A percentile compares a stretch with the other conserved stretches of the same genome.
Conservation (phyloP, 495 filamentous ascomycete species). For the Umbilicaria muhlenbergii region DNA sequence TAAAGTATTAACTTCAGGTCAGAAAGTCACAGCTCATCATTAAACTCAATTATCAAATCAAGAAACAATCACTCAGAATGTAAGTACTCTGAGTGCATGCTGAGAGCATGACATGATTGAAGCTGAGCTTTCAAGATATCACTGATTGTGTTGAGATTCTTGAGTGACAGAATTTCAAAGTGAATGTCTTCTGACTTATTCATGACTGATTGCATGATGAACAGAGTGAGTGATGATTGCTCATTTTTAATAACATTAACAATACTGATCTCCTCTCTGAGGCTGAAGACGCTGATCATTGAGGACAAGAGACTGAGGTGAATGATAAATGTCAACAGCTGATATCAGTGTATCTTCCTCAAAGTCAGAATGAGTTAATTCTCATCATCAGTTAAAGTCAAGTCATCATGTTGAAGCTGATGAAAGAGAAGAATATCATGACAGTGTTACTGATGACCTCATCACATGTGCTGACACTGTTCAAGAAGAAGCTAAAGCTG, state of each 20-base stretch:
- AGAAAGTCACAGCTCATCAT: conserved; percentile 26
- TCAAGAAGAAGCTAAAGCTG: conserved; percentile 22
- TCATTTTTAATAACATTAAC: conserved; percentile 33
- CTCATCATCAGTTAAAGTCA: conserved; percentile 25
- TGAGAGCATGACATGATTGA: conserved; percentile 22
- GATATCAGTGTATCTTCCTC: conserved; percentile 22
- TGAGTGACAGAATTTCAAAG: conserved; percentile 21
- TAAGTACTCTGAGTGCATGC: conserved; percentile 37
- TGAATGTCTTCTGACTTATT: conserved; percentile 25
- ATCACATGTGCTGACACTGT: conserved; percentile 18
- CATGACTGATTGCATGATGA: conserved; percentile 23
- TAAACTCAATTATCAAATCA: conserved; percentile 22
- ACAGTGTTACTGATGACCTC: conserved; percentile 21
- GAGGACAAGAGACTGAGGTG: conserved; percentile 5
- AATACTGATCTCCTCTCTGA: conserved; percentile 15
- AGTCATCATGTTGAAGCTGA: conserved; percentile 15
- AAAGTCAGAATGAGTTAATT: conserved; percentile 18
- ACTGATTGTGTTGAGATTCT: conserved; percentile 21
- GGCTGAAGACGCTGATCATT: conserved; percentile 6
- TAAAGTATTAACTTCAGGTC: not conserved
- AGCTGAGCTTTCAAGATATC: conserved; percentile 24
- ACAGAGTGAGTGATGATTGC: conserved; percentile 22
- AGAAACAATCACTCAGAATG: conserved; percentile 21
- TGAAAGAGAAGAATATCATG: conserved; percentile 23
- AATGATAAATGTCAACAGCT: not conserved